These are phyloP conservation scores for Saccharum hybrid DNA, from an alignment of 202 grass and related monocot genomes.

Conservation along the genomic window DNA sequence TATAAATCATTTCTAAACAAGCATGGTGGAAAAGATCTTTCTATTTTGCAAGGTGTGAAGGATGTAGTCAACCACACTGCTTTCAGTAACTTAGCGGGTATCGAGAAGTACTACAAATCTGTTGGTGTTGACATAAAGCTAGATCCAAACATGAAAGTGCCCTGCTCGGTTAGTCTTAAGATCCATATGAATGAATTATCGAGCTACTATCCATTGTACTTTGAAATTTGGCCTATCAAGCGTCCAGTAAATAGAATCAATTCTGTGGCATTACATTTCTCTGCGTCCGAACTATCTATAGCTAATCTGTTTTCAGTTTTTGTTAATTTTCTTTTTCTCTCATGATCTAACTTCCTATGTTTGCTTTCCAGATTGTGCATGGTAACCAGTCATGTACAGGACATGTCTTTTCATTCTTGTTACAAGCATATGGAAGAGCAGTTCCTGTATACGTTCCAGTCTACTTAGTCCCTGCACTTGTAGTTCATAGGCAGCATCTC, in stretches of 20 bases:
- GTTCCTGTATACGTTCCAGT: conserved; percentile 93
- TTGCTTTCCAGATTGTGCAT: conserved; percentile 81
- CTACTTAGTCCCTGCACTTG: conserved; percentile 86
- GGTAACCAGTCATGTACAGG: conserved; percentile 80
- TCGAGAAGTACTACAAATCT: conserved; percentile 87
- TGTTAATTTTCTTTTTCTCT: too few species aligned
- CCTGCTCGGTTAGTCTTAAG: conserved; percentile 76
- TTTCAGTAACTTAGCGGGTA: conserved; percentile 70
- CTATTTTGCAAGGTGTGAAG: conserved; percentile 84
- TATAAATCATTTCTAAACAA: conserved; percentile 94
- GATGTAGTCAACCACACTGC: conserved; percentile 76
- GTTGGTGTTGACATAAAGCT: conserved; percentile 80
- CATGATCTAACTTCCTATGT: conserved; percentile 42
- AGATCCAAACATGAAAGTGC: conserved; percentile 89
- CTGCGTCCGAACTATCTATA: neutral
- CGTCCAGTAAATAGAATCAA: conserved; percentile 16
- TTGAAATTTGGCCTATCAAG: conserved; percentile 28
- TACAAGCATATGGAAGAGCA: conserved; percentile 95
- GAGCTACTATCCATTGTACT: neutral
- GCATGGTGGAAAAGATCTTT: conserved; percentile 84
- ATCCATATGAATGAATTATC: conserved; percentile 5
- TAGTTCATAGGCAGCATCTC: conserved; percentile 93
- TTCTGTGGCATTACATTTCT: conserved; percentile 11
- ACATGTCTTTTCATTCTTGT: conserved; percentile 83
- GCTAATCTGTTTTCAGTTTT: neutral